Conservation (phyloP, 768 basidiomycete species). For the Phlebiopsis gigantea region DNA sequence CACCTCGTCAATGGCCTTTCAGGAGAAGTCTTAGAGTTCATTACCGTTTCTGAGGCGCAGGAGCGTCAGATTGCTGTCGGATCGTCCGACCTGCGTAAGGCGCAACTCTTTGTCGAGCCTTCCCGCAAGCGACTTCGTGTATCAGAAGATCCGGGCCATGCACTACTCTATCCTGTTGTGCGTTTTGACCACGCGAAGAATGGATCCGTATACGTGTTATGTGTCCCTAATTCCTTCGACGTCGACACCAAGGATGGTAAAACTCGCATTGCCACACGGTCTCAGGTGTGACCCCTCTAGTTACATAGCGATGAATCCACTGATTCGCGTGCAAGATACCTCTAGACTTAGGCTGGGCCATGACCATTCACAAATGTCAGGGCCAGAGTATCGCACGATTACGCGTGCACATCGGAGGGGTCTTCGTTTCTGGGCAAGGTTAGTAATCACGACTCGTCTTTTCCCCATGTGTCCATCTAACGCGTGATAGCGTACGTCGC, state of each 20-base stretch:
- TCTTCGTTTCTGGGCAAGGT: constrained; percentile 81
- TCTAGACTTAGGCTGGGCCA: constrained; percentile 30
- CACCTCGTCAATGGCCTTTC: constrained; percentile 67
- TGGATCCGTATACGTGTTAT: background rate
- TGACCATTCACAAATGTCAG: constrained; percentile 85
- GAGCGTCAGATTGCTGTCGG: background rate
- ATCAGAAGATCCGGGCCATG: background rate
- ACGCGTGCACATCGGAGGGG: constrained; percentile 66
- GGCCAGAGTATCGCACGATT: constrained; percentile 84
- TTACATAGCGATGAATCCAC: background rate
- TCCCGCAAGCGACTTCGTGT: background rate
- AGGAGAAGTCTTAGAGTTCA: constrained; percentile 48
- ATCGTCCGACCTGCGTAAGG: background rate
- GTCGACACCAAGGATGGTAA: background rate
- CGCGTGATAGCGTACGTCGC: constrained; percentile 57
- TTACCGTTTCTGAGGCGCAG: constrained; percentile 18
- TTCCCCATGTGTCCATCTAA: background rate
- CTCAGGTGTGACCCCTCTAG: background rate
- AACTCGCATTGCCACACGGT: background rate
- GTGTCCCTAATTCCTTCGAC: background rate
- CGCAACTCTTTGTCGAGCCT: background rate
- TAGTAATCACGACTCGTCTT: constrained; percentile 1
- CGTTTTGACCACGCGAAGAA: background rate
- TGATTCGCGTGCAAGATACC: background rate
- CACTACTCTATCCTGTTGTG: background rate